A percentile compares a stretch with the other conserved stretches of the same genome.
Evolutionary conservation across 2,329 filamentous ascomycete species (phyloP).

Genomic region (Diaporthe caulivora): DNA sequence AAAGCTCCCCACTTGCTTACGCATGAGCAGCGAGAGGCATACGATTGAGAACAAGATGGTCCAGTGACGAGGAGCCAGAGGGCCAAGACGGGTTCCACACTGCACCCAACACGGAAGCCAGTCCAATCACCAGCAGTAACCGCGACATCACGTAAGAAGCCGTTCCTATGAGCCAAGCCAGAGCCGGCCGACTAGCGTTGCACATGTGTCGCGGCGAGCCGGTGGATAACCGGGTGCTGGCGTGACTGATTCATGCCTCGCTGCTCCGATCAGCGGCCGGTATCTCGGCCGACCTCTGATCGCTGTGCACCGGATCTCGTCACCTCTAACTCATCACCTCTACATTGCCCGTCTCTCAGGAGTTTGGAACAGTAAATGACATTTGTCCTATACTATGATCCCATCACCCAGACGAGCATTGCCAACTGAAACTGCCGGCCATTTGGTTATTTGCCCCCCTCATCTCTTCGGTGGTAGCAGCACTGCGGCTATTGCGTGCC

Average conservation of each 20-base stretch:
- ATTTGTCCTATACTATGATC: background rate
- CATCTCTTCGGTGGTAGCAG: background rate
- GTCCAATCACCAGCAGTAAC: conserved; percentile 3
- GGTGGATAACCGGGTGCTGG: background rate
- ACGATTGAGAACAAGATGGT: no score
- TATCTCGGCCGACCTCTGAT: background rate
- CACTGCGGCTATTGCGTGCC: background rate
- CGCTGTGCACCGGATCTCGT: background rate
- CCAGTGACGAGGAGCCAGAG: background rate
- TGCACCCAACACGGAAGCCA: background rate
- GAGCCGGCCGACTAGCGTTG: conserved; percentile 11
- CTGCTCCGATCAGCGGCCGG: conserved; percentile 19
- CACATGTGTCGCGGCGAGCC: background rate
- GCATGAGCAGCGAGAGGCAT: background rate
- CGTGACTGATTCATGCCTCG: conserved; percentile 1
- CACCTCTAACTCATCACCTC: background rate
- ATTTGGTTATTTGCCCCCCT: no score
- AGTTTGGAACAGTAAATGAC: background rate
- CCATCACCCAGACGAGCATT: background rate
- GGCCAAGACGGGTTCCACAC: background rate
- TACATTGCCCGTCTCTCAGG: background rate
- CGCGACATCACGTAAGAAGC: conserved; percentile 7
- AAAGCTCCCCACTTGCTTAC: background rate
- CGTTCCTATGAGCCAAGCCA: background rate
- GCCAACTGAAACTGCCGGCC: background rate